A percentile compares a stretch with the other conserved stretches of the same genome.
Evolutionary conservation across 805 yeast species (phyloP).

Genomic region (Sugiyamaella mastotermitis): DNA sequence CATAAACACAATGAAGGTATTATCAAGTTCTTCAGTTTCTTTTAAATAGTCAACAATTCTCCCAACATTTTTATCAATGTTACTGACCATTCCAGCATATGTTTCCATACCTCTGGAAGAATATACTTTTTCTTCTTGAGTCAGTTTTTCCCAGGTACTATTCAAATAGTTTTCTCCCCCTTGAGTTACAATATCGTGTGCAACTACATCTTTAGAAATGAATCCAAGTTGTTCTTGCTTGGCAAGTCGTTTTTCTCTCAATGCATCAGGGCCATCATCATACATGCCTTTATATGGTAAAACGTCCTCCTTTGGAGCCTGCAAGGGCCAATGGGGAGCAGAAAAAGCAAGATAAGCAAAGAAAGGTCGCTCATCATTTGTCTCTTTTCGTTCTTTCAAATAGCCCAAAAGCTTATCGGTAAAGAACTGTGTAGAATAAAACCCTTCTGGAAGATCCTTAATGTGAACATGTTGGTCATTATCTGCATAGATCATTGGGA

Average conservation of each 20-base stretch:
- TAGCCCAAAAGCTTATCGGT: conserved; percentile 39
- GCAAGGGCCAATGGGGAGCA: conserved; percentile 63
- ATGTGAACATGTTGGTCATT: conserved; percentile 32
- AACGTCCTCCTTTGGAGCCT: conserved; percentile 46
- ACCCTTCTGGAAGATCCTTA: conserved; percentile 38
- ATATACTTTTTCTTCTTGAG: conserved; percentile 31
- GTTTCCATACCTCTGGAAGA: conserved; percentile 46
- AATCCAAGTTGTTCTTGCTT: conserved; percentile 41
- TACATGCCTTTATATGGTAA: conserved; percentile 42
- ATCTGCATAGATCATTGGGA: conserved; percentile 36
- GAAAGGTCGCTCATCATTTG: conserved; percentile 43
- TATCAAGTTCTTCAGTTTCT: conserved; percentile 40
- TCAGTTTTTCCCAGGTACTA: conserved; percentile 40
- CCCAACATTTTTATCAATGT: conserved; percentile 47
- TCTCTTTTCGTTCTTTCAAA: conserved; percentile 22
- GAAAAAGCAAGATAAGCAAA: conserved; percentile 50
- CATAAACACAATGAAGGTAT: conserved; percentile 51
- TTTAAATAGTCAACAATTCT: conserved; percentile 40
- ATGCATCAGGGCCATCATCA: conserved; percentile 42
- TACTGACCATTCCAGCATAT: conserved; percentile 58
- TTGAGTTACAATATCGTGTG: conserved; percentile 30
- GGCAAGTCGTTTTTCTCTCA: conserved; percentile 36
- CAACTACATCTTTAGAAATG: conserved; percentile 35
- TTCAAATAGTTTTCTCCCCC: conserved; percentile 25
- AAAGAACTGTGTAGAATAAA: conserved; percentile 39